Evolutionary conservation across 805 yeast species (phyloP), one percentile per base, ranked within the genome.

Genomic region (Myxozyma lipomycoides): DNA sequence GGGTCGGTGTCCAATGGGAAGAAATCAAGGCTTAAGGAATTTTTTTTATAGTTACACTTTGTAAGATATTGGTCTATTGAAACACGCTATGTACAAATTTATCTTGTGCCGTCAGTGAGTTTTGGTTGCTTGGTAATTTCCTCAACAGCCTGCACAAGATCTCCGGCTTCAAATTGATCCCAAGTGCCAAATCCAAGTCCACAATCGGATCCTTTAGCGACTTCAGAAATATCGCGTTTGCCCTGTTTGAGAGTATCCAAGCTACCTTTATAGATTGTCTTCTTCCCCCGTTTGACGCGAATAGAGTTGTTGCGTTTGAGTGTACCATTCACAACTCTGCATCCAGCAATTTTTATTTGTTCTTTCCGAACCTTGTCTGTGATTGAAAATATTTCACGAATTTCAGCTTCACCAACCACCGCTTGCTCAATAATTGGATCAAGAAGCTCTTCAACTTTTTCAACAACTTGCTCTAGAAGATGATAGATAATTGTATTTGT

Each of bases 1-100:
- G 79, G 78, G 82, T 81, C 43, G 91, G 86, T 30, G 91, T 86
- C 10, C 95, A 87, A 66, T 87, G 95, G 95, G 95, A 88, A 73
- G 57, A 52, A 25, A 30, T 26, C 21, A 42, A 44, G 40, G 12
- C 32, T 28, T 28, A 28, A 12, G 7, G 12, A 28, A 28, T 28
- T 37, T 37, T 37, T 28, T 7, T 18, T 7, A 37, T 9, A 9
- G 10, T 37, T 15, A 37, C 23, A 15, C n/a, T 9, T 37, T 21
- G 9, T 18, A 18, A n/a, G n/a, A 15, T 30, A 26, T 7, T 12
- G 21, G 39, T 28, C 32, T 28, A 7, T 28, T 9, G 32, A 28
- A 12, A 28, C n/a, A 28, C 2, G 25, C 34, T 41, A 45, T 44
- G 23, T 52, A 45, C 51, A 52, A 32, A 35, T 42, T 17, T 44